Conservation (phyloP, 441 rosid species). For the Pelargonium australe region DNA sequence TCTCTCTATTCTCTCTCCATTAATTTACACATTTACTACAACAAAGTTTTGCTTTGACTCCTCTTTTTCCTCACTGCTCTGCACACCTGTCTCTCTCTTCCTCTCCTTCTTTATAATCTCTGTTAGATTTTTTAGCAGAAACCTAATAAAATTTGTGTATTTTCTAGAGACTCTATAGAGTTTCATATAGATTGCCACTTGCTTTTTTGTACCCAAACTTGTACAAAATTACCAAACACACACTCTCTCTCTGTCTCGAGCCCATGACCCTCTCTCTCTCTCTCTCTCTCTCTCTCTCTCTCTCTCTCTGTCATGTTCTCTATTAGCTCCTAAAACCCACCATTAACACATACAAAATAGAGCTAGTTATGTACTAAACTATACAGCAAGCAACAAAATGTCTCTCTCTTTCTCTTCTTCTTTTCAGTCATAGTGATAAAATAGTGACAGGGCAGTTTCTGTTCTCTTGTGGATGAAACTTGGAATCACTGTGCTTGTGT, state of each 20-base stretch:
- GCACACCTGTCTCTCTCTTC: conserved; percentile 13
- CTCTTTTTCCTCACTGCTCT: conserved; percentile 40
- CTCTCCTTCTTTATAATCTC: conserved; percentile 15
- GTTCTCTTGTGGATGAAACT: no score
- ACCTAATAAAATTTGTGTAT: neutral
- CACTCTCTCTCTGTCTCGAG: conserved; percentile 47
- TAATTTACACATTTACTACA: conserved; percentile 14
- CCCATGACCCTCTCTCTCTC: conserved; percentile 32
- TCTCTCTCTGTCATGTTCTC: conserved; percentile 5
- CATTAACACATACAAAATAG: neutral
- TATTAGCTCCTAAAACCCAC: neutral
- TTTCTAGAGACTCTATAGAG: neutral
- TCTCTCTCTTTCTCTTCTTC: no score
- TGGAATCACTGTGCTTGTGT: no score
- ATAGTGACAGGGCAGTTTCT: no score
- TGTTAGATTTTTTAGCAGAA: conserved; percentile 15
- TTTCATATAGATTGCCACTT: conserved; percentile 11
- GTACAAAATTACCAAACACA: conserved; percentile 14
- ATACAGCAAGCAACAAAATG: no score
- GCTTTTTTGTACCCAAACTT: conserved; percentile 11
- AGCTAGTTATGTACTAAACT: neutral
- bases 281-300: conserved; percentile 11
- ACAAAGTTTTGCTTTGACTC: conserved; percentile 31
- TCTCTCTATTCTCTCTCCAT: conserved; percentile 19
- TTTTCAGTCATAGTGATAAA: no score